Percentiles rank a stretch among this genome's conserved stretches.
These are phyloP conservation scores for Alnus glutinosa DNA, from an alignment of 306 rosid species.

Conservation along the genomic window DNA sequence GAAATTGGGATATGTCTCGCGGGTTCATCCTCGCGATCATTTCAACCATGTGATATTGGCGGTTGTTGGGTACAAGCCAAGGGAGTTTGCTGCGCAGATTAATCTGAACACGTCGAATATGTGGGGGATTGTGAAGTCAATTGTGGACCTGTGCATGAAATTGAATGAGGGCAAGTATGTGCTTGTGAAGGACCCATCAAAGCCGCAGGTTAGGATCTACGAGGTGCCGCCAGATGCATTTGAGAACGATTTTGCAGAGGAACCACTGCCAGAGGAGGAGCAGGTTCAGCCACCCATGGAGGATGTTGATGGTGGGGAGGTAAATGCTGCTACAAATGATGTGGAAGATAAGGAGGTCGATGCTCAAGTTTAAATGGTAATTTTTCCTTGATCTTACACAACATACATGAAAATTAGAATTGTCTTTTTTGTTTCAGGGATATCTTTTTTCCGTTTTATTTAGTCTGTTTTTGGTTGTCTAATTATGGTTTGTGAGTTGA, in stretches of 20 bases:
- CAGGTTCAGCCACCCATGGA: conserved; percentile 91
- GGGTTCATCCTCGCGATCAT: conserved; percentile 98
- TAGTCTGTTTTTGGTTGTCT: background rate
- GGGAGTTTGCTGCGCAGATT: conserved; percentile 78
- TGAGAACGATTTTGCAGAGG: conserved; percentile 94
- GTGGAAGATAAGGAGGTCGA: conserved; percentile 53
- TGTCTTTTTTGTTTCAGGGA: too few relatives aligned
- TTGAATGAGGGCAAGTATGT: conserved; percentile 91
- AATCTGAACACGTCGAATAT: conserved; percentile 74
- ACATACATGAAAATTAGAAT: too few relatives aligned
- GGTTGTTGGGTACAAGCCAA: conserved; percentile 87
- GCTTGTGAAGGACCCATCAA: conserved; percentile 85
- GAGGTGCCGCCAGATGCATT: conserved; percentile 88
- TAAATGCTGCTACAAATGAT: conserved; percentile 13
- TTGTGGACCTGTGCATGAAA: conserved; percentile 96
- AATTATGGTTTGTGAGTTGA: background rate
- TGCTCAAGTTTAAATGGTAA: conserved; percentile 44
- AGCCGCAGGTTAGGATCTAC: conserved; percentile 95
- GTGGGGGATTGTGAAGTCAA: conserved; percentile 98
- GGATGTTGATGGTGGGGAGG: conserved; percentile 56
- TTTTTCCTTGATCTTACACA: background rate
- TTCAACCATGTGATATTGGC: conserved; percentile 88
- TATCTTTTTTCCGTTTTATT: background rate
- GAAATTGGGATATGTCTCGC: conserved; percentile 89
- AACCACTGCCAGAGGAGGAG: conserved; percentile 89